Evolutionary conservation across 2,329 filamentous ascomycete genomes (phyloP).

Genomic region (Hypoxylon sp.): DNA sequence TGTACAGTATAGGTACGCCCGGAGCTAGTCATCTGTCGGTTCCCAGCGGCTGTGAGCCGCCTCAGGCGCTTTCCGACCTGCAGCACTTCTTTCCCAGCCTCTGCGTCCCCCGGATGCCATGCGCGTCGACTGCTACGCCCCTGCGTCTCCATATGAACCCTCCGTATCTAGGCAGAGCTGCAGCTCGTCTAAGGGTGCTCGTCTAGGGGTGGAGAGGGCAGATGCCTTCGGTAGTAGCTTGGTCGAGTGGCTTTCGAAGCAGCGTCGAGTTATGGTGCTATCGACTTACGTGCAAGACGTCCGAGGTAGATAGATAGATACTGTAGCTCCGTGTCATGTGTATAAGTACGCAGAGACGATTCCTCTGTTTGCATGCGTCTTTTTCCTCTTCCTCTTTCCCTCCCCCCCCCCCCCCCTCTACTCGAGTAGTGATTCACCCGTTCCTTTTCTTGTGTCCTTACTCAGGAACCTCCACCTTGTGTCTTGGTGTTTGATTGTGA

Average conservation of each 20-base stretch:
- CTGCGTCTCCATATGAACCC: slow-evolving; percentile 24
- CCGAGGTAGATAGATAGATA: slow-evolving; percentile 10
- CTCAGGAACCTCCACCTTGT: background rate
- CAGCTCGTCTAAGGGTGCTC: slow-evolving; percentile 11
- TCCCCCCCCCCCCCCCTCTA: slow-evolving; percentile 6
- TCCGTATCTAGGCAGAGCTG: slow-evolving; percentile 17
- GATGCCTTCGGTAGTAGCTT: slow-evolving; percentile 27
- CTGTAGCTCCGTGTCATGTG: background rate
- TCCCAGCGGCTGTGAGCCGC: slow-evolving; percentile 29
- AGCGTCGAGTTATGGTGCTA: too few relatives aligned
- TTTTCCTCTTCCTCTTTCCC: slow-evolving; percentile 17
- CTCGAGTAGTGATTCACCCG: slow-evolving; percentile 12
- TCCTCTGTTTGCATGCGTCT: slow-evolving; percentile 5
- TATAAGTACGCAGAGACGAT: slow-evolving; percentile 25
- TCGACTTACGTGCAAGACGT: slow-evolving; percentile 14
- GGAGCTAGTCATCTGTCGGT: slow-evolving; percentile 29
- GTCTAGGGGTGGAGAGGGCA: slow-evolving; percentile 5
- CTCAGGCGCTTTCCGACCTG: slow-evolving; percentile 37
- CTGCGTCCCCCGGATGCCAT: slow-evolving; percentile 21
- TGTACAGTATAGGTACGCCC: background rate
- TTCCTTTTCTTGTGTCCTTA: slow-evolving; percentile 2
- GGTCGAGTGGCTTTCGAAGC: slow-evolving; percentile 12
- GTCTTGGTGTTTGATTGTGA: slow-evolving; percentile 12
- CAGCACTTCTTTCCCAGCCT: slow-evolving; percentile 12
- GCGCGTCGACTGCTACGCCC: slow-evolving; percentile 24